These are phyloP conservation scores for Ilyonectria sp. DNA, from an alignment of 2,329 filamentous ascomycete genomes.

Conservation along the genomic window DNA sequence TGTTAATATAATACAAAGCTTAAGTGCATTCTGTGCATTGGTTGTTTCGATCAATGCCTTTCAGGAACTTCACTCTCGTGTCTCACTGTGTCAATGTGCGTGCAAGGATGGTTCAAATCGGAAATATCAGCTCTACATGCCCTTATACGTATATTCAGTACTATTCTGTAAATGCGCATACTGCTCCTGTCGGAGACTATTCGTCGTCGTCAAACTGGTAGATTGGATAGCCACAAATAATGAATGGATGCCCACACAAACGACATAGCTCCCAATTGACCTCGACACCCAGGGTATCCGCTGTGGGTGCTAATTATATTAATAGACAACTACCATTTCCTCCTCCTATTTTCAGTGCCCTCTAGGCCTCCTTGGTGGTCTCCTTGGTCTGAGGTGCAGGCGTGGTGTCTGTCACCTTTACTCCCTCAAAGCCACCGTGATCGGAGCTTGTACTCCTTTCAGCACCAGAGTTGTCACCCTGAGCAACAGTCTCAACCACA, in stretches of 20 bases:
- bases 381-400: conserved; percentile 41
- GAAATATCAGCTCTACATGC: neutral
- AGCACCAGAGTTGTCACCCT: conserved; percentile 27
- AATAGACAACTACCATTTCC: neutral
- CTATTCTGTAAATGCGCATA: neutral
- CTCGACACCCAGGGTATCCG: neutral
- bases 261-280: neutral
- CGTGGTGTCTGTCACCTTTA: conserved; percentile 38
- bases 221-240: neutral
- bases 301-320: conserved; percentile 1
- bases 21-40: neutral
- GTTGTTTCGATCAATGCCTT: neutral
- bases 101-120: neutral
- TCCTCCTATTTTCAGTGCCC: neutral
- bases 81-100: neutral
- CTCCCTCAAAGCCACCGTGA: conserved; percentile 43
- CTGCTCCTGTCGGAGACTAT: neutral
- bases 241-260: neutral
- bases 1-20: neutral
- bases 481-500: conserved; percentile 37
- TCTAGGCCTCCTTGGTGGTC: conserved; percentile 21
- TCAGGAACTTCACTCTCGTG: neutral
- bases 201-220: neutral
- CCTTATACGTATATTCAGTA: neutral
- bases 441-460: conserved; percentile 44